Base-by-base conservation (phyloP, 2,329 filamentous ascomycete genomes). In the Aspergillus sp. region DNA sequence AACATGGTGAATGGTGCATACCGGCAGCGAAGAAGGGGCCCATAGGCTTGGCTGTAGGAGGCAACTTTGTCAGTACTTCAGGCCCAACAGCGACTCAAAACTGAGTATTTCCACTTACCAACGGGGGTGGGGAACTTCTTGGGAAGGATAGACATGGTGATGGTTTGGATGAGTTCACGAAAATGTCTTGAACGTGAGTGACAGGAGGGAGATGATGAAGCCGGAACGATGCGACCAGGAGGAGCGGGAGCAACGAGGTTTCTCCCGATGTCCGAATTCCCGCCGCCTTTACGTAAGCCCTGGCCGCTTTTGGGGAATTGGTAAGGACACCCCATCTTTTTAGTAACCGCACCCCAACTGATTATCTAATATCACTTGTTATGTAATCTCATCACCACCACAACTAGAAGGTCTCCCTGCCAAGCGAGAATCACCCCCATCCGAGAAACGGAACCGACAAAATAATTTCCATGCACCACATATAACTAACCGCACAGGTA, bases 1-100 rank as follows among this genome's bases (percentile, higher is more conserved):
- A 32, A 22, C 16, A 22, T 41, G 24, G 35, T 41, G 22, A 45
- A 43, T 13, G 45, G 43, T 48, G 81, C 89, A 72, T 94, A 96
- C 93, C 91, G 74, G 93, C 93, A 76, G 83, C 82, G 82, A 92
- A 94, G 85, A 97, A 97, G 65, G 93, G 93, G 75, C 84, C 85
- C 86, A 95, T 86, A 67, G 93, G 91, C 82, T 84, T 84, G 79
- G 90, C 93, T 97, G 72, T 73, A 69, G 42, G 54, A 47, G 48
- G 52, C 32, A 49, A 54, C 50, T 61, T 52, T 51, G 67, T 73
- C 56, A 70, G 65, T 64, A 62, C 54, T 55, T 53, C 55, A 46
- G 17, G 32, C n/a, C 30, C 50, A 32, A 44, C 41, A 20, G 17
- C 45, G 10, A 32, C 38, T 41, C 47, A 47, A 46, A 41, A 20